phyloP scores from a whole-genome alignment of 2,329 filamentous ascomycete genomes.

The Beauveria pseudobassiana region DNA sequence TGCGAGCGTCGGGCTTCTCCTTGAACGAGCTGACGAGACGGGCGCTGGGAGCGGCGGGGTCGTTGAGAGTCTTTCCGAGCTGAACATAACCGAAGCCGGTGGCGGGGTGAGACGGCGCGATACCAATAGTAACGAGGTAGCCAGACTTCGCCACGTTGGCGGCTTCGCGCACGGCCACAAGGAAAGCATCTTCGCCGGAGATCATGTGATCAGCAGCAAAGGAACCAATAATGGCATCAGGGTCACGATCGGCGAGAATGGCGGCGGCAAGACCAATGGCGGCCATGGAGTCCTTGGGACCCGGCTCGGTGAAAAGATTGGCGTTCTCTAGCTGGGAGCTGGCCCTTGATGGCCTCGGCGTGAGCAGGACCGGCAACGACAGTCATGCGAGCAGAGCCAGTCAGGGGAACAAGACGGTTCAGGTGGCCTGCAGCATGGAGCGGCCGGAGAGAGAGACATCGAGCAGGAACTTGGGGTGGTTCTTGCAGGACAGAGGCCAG shows the following conservation, averaged over 20 bases:
- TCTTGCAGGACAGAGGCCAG: slow-evolving; percentile 21
- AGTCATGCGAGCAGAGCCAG: slow-evolving; percentile 19
- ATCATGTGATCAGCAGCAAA: slow-evolving; percentile 23
- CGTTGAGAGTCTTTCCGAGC: slow-evolving; percentile 18
- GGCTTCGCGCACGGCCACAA: slow-evolving; percentile 19
- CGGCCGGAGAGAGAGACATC: slow-evolving; percentile 20
- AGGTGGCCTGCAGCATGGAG: slow-evolving; percentile 21
- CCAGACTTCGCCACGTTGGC: slow-evolving; percentile 20
- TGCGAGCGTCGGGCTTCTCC: slow-evolving; percentile 21
- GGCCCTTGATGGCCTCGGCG: slow-evolving; percentile 18
- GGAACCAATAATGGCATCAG: slow-evolving; percentile 19
- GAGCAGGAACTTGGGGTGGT: slow-evolving; percentile 22
- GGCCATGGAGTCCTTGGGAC: slow-evolving; percentile 22
- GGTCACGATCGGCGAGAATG: slow-evolving; percentile 18
- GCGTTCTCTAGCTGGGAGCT: slow-evolving; percentile 16
- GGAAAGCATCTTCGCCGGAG: slow-evolving; percentile 21
- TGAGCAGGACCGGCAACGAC: slow-evolving; percentile 20
- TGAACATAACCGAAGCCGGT: slow-evolving; percentile 22
- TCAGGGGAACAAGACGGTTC: slow-evolving; percentile 19
- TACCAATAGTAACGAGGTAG: slow-evolving; percentile 21
- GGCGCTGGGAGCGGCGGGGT: slow-evolving; percentile 16
- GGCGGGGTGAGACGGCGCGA: slow-evolving; percentile 20
- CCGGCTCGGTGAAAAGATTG: slow-evolving; percentile 21
- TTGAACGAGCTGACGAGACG: slow-evolving; percentile 20
- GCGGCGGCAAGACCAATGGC: slow-evolving; percentile 21